A percentile compares a stretch with the other conserved stretches of the same genome.
Evolutionary conservation across 768 basidiomycete genomes (phyloP).

Genomic region (Leucocoprinus sp.): DNA sequence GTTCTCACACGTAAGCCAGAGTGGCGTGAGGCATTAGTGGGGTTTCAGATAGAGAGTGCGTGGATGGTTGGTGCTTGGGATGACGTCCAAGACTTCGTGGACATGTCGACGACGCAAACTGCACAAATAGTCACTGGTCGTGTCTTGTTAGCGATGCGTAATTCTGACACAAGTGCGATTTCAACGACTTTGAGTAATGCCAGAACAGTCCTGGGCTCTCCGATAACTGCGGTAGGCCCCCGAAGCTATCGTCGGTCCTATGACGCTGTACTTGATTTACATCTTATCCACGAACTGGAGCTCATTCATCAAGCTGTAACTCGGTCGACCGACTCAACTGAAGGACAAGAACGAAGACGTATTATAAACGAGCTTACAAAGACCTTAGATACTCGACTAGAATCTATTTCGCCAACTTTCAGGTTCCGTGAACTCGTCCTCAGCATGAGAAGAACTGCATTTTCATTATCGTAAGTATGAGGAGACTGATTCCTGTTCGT

Average conservation of each 20-base stretch:
- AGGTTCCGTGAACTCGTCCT: slow-evolving; percentile 81
- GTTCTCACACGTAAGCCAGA: slow-evolving; percentile 77
- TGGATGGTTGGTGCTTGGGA: slow-evolving; percentile 96
- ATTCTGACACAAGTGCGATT: slow-evolving; percentile 38
- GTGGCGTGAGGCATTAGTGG: slow-evolving; percentile 71
- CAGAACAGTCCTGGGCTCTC: slow-evolving; percentile 64
- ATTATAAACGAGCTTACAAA: slow-evolving; percentile 37
- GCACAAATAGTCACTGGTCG: slow-evolving; percentile 69
- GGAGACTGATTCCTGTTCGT: not conserved
- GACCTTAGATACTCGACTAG: slow-evolving; percentile 56
- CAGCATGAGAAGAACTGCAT: slow-evolving; percentile 83
- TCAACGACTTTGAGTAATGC: slow-evolving; percentile 50
- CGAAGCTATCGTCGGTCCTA: slow-evolving; percentile 83
- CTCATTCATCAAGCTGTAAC: slow-evolving; percentile 43
- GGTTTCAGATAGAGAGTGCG: slow-evolving; percentile 87
- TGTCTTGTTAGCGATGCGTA: slow-evolving; percentile 72
- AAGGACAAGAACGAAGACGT: slow-evolving; percentile 26
- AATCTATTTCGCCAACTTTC: slow-evolving; percentile 80
- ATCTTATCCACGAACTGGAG: slow-evolving; percentile 81
- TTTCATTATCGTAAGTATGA: slow-evolving; percentile 53
- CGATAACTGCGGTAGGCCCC: slow-evolving; percentile 73
- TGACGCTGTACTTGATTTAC: slow-evolving; percentile 77
- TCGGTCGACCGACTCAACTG: slow-evolving; percentile 29
- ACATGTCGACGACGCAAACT: slow-evolving; percentile 37
- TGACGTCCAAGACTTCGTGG: slow-evolving; percentile 59